Evolutionary conservation across 352 stramenopile genomes (phyloP), one percentile per base, ranked within the genome.

Genomic region (Phytophthora cactorum): DNA sequence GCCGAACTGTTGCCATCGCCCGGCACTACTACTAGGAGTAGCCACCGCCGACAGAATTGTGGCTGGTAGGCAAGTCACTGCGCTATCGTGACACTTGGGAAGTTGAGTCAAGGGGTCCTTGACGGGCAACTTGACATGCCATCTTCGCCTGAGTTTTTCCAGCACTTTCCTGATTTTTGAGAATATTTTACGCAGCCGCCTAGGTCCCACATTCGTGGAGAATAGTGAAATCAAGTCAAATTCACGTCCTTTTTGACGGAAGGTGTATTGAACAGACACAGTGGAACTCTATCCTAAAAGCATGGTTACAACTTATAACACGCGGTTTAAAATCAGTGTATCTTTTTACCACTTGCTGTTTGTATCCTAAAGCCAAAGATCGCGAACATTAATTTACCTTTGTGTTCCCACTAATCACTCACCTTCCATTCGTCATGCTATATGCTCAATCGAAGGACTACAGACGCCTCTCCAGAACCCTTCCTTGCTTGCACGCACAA

Each of bases 401-500:
- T 12, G 4, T 3, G 0, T 7, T 11, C 1, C 17, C 4, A 0
- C 1, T 49, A 50, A 63, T 41, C 15, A 0, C 1, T n/a, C 8
- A n/a, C 47, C 59, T 63, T 0, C 27, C 39, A 15, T 44, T 15
- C 1, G 38, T 54, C 64, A 68, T 72, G 10, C 1, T 22, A n/a
- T 25, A 59, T 63, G 22, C 62, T 31, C 4, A 3, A 43, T 36
- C 22, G 32, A 10, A 51, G 47, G 51, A 28, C 7, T 9, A 5
- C 36, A 56, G 47, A 59, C 66, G 52, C 53, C 17, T 28, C 41
- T 31, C 44, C 44, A 56, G 68, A 70, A 66, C 63, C 59, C 27
- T 77, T 75, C 67, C 62, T 45, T 51, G 49, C 52, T 61, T 64
- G 45, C 55, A 56, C 60, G 62, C 70, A 78, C 55, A 72, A 74